A percentile compares a stretch with the other conserved stretches of the same genome.
These are phyloP conservation scores for Pseudogymnoascus sp. DNA, from an alignment of 2,329 filamentous ascomycete genomes.

Conservation along the genomic window DNA sequence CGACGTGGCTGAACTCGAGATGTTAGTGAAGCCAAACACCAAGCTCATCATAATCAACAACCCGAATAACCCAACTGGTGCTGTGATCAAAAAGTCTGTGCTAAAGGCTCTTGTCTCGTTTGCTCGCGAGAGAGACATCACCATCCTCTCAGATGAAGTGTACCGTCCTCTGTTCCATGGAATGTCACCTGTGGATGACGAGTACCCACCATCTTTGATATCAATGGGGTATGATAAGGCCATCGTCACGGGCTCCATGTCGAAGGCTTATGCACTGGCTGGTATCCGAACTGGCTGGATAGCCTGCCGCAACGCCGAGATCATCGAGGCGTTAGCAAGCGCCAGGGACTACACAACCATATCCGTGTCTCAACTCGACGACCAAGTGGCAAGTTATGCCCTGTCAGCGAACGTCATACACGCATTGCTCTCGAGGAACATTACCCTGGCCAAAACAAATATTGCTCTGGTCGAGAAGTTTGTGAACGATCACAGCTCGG, in stretches of 20 bases:
- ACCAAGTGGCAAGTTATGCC: constrained; percentile 69
- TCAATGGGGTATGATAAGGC: constrained; percentile 64
- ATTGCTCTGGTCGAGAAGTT: constrained; percentile 59
- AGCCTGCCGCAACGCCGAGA: constrained; percentile 52
- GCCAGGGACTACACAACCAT: constrained; percentile 81
- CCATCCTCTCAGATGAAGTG: constrained; percentile 70
- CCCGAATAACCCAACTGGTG: constrained; percentile 76
- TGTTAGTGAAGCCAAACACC: constrained; percentile 59
- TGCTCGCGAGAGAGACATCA: constrained; percentile 55
- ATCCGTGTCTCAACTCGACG: constrained; percentile 74
- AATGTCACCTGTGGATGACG: constrained; percentile 24
- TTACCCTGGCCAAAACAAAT: constrained; percentile 60
- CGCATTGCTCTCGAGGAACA: constrained; percentile 54
- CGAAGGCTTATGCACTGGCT: constrained; percentile 76
- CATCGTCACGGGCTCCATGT: constrained; percentile 72
- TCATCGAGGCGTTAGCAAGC: constrained; percentile 56
- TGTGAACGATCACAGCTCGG: constrained; percentile 53
- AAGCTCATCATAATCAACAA: constrained; percentile 68
- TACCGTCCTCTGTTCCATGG: constrained; percentile 74
- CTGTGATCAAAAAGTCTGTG: constrained; percentile 54
- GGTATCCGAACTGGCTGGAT: constrained; percentile 81
- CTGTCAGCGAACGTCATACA: constrained; percentile 59
- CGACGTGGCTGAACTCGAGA: constrained; percentile 57
- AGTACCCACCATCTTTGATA: constrained; percentile 60
- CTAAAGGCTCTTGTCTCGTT: constrained; percentile 56